These are phyloP conservation scores for Schizosaccharomyces cryophilus DNA, from an alignment of 805 yeast species.

Conservation along the genomic window DNA sequence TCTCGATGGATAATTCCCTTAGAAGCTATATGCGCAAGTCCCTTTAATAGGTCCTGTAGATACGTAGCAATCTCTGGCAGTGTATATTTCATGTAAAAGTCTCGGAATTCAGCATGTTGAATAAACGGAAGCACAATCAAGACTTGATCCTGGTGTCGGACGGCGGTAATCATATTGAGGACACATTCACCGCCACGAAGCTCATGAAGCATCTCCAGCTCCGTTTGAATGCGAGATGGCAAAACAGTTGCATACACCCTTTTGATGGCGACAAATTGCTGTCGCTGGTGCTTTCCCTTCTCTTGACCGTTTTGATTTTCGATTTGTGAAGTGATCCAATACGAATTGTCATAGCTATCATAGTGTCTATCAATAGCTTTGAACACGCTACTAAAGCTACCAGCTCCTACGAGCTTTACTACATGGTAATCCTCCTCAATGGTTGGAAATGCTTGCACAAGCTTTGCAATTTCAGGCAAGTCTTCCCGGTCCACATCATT, in stretches of 20 bases:
- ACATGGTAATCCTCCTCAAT: constrained; percentile 1
- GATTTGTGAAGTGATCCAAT: background rate
- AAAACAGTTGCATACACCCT: background rate
- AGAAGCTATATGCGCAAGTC: background rate
- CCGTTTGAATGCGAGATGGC: background rate
- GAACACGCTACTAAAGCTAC: constrained; percentile 1
- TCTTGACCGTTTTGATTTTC: background rate
- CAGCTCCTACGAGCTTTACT: background rate
- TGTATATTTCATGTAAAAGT: background rate
- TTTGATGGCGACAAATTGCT: background rate
- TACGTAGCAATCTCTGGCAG: background rate
- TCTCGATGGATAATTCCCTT: constrained; percentile 2
- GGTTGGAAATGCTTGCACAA: background rate
- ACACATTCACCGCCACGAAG: background rate
- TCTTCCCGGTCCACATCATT: constrained; percentile 1
- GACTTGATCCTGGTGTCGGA: background rate
- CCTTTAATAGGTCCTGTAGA: background rate
- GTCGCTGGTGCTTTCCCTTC: background rate
- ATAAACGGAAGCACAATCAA: background rate
- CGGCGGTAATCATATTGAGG: background rate
- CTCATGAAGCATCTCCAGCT: background rate
- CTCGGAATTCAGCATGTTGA: constrained; percentile 1
- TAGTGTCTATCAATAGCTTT: background rate
- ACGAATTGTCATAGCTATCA: background rate
- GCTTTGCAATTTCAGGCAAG: background rate